Evolutionary conservation across 208 protist species (phyloP).

Genomic region (Tritrichomonas musculus): DNA sequence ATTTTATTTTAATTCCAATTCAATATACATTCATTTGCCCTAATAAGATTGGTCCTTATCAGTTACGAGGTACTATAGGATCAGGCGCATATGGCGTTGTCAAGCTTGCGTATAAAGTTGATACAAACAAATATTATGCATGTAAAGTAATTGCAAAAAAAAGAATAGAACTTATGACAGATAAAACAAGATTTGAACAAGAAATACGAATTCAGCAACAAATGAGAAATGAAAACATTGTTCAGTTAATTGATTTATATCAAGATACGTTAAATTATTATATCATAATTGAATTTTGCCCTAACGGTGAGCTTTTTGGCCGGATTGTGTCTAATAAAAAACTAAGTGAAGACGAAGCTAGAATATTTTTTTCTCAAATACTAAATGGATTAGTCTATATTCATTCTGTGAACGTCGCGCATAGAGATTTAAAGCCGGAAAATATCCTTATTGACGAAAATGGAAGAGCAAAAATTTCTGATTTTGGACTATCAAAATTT

Average conservation of each 20-base stretch:
- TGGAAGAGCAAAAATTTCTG: not conserved
- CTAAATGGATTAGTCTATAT: not conserved
- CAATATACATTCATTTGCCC: not conserved
- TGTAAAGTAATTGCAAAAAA: not conserved
- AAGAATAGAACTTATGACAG: not conserved
- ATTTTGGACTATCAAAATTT: not conserved
- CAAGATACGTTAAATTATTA: not conserved
- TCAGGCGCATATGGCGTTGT: not conserved
- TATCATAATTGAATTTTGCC: not conserved
- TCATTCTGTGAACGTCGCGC: not conserved
- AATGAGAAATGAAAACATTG: not conserved
- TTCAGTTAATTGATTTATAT: not conserved
- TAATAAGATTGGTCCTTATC: not conserved
- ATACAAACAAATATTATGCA: not conserved
- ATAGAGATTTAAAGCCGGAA: slow-evolving; percentile 14
- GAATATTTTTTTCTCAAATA: not conserved
- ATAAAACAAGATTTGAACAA: not conserved
- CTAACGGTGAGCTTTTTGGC: not conserved
- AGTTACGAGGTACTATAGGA: not conserved
- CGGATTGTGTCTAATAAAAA: not conserved
- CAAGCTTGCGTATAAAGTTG: not conserved
- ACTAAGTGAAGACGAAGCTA: not conserved
- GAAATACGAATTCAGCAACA: not conserved
- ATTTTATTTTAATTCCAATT: not conserved
- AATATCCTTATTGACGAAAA: not conserved